These are phyloP conservation scores for Clarireedia hainanense DNA, from an alignment of 2,329 filamentous ascomycete genomes.

Conservation along the genomic window DNA sequence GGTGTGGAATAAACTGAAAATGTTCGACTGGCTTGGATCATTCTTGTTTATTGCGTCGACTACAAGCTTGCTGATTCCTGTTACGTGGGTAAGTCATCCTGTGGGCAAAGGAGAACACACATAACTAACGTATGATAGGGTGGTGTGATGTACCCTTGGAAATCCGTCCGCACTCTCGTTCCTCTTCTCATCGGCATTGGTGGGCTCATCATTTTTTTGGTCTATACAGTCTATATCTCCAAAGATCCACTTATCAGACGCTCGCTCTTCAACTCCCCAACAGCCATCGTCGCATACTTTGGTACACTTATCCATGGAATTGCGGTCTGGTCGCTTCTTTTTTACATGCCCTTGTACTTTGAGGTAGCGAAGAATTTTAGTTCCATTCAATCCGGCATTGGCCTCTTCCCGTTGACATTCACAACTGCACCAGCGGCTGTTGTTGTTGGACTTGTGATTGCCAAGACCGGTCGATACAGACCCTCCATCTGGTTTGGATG, in stretches of 20 bases:
- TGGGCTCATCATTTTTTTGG: conserved; percentile 42
- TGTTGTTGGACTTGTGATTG: conserved; percentile 46
- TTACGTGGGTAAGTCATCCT: conserved; percentile 43
- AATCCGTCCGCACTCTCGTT: conserved; percentile 50
- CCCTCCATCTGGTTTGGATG: conserved; percentile 45
- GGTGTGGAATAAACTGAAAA: conserved; percentile 14
- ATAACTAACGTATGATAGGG: conserved; percentile 24
- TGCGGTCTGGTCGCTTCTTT: conserved; percentile 43
- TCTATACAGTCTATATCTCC: conserved; percentile 38
- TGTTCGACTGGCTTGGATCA: conserved; percentile 54
- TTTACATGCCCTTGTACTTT: conserved; percentile 45
- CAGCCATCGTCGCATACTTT: conserved; percentile 42
- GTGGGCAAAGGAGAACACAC: neutral
- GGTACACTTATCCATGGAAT: conserved; percentile 47
- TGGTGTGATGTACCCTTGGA: conserved; percentile 57
- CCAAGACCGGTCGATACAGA: conserved; percentile 50
- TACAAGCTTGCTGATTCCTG: conserved; percentile 50
- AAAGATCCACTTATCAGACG: conserved; percentile 30
- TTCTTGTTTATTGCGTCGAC: conserved; percentile 50
- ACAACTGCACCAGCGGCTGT: conserved; percentile 51
- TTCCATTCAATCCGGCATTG: conserved; percentile 44
- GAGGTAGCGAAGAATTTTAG: conserved; percentile 43
- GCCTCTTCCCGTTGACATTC: conserved; percentile 50
- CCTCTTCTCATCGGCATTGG: conserved; percentile 47
- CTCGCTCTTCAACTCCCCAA: conserved; percentile 36